phyloP scores from a whole-genome alignment of 352 stramenopile genomes.

The Globisporangium polare region DNA sequence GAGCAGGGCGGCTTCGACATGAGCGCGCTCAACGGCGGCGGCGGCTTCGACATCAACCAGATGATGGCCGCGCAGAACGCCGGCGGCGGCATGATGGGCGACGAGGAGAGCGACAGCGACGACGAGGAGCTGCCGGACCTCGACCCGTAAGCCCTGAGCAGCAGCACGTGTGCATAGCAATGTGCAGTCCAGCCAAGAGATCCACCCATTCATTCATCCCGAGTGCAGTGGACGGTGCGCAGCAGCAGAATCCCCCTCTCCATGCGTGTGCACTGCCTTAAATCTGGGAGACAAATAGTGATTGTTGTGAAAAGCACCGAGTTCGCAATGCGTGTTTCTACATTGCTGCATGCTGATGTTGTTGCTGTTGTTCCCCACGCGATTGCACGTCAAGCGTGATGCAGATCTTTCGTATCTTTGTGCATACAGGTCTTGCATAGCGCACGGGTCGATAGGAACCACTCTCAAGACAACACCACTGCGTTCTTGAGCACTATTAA shows the following conservation, averaged over 20 bases:
- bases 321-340: not conserved
- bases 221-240: no score
- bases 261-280: not conserved
- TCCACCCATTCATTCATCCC: no score
- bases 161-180: constrained; percentile 9
- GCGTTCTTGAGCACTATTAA: not conserved
- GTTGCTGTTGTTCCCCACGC: not conserved
- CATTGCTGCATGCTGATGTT: not conserved
- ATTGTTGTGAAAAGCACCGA: not conserved
- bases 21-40: constrained; percentile 79
- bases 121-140: constrained; percentile 85
- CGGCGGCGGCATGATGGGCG: constrained; percentile 53
- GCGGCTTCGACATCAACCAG: constrained; percentile 94
- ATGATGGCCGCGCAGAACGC: constrained; percentile 90
- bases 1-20: constrained; percentile 85
- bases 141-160: constrained; percentile 58
- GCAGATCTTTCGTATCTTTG: not conserved
- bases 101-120: constrained; percentile 63
- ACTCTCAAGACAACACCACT: not conserved
- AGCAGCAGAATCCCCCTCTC: no score
- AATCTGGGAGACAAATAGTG: not conserved
- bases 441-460: not conserved
- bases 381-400: not conserved
- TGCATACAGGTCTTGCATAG: not conserved
- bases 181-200: not conserved